Percentiles rank a stretch among this genome's conserved stretches.
Evolutionary conservation across 192 early-diverging fungal genomes (phyloP).

Genomic region (Entomortierella chlamydospora): DNA sequence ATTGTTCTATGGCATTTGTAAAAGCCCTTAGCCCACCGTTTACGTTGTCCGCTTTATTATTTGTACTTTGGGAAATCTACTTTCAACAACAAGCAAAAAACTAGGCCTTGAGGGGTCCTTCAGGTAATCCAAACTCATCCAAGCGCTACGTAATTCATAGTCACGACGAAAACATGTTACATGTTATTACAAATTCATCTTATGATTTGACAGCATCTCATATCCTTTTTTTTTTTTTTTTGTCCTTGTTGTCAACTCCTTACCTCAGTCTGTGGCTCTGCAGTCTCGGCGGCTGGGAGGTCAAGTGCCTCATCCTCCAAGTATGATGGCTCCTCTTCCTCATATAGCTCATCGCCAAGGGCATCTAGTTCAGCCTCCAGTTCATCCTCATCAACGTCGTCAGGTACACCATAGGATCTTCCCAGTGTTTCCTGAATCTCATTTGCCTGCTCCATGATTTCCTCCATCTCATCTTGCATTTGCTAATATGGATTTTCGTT

Average conservation of each 20-base stretch:
- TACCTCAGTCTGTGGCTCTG: conserved; percentile 65
- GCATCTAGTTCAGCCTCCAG: conserved; percentile 99
- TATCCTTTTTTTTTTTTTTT: neutral
- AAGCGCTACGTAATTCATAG: conserved; percentile 42
- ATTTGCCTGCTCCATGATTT: conserved; percentile 95
- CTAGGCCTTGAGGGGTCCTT: conserved; percentile 64
- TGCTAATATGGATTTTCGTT: conserved; percentile 56
- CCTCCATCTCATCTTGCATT: conserved; percentile 99
- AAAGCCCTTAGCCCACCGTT: no score
- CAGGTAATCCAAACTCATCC: conserved; percentile 66
- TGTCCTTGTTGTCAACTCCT: no score
- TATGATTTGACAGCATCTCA: neutral
- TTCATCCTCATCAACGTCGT: conserved; percentile 97
- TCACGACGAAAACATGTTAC: neutral
- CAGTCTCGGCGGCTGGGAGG: conserved; percentile 56
- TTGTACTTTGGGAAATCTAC: no score
- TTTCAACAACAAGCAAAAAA: neutral
- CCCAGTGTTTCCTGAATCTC: conserved; percentile 97
- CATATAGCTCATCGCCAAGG: conserved; percentile 90
- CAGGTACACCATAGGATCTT: conserved; percentile 91
- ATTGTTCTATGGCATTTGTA: no score
- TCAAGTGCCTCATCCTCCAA: conserved; percentile 76
- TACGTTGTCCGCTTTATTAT: no score
- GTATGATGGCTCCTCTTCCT: conserved; percentile 87
- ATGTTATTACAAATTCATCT: neutral